Base-by-base conservation (phyloP, 345 rosid genomes). In the Erucastrum elatum region DNA sequence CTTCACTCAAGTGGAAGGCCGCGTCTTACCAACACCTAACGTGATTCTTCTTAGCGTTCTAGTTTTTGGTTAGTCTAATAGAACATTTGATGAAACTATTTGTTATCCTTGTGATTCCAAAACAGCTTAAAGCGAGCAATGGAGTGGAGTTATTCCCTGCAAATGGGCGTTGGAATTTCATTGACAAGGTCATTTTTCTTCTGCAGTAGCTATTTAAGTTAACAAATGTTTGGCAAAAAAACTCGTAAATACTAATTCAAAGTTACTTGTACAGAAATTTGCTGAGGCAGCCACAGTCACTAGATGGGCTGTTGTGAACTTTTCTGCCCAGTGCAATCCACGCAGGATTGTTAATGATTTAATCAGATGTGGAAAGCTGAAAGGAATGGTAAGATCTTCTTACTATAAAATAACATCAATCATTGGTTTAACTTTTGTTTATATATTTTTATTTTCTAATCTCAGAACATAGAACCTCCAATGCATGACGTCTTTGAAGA, bases 101-200 rank as follows among this genome's bases (percentile, higher is more conserved):
- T 11, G 4, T 46, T 59, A 34, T 4, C 21, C 51, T 29, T 21
- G 49, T 56, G n/a, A 10, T 41, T 56, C 6, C 31, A 62, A 53
- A 41, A 21, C 87, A 94, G 97, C 82, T 94, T 26, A 89, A 84
- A 84, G 86, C 81, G 5, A 95, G 98, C 30, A 85, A 89, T 33
- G 97, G 94, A 27, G 90, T 85, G 35, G 91, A 89, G 75, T 79
- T 91, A n/a, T 61, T 70, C 15, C 89, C 90, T 9, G 76, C 82
- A 4, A 83, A 86, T 71, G 98, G 98, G 5, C 82, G 95, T n/a
- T 93, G 97, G 98, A 91, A 90, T 69, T 90, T 93, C 39, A 93
- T 87, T 61, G 79, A 91, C 6, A 91, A 93, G 98, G 97, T 93
- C 33, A 5, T 55, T 27, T 33, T 26, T 71, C 56, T 37, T 55